Conservation (phyloP, 2,329 filamentous ascomycete species). For the Pseudogymnoascus sp. region DNA sequence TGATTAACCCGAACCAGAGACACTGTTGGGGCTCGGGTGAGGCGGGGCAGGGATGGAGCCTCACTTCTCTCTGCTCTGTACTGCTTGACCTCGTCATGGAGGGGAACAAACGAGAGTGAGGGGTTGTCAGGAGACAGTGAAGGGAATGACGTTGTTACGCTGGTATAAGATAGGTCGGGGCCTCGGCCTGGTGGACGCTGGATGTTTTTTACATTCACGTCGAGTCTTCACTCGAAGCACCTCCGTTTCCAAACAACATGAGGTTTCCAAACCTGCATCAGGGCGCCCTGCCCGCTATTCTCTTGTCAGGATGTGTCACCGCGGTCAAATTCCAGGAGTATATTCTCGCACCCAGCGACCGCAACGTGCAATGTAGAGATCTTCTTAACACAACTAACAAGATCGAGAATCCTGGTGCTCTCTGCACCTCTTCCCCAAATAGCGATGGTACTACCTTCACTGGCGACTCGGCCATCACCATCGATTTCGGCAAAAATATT, state of each 20-base stretch:
- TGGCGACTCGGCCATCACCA: conserved; percentile 30
- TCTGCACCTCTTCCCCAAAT: conserved; percentile 1
- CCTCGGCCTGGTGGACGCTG: not conserved
- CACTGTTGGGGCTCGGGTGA: not conserved
- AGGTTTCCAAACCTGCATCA: not conserved
- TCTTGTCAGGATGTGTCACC: not conserved
- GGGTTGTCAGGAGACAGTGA: conserved; percentile 3
- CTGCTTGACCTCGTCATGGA: not conserved
- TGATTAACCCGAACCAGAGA: conserved; percentile 4
- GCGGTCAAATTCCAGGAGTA: conserved; percentile 14
- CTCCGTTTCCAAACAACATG: not conserved
- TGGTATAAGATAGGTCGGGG: not conserved
- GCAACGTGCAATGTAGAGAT: conserved; percentile 13
- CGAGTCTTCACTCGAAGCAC: not conserved
- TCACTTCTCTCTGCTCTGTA: not conserved
- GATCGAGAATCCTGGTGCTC: conserved; percentile 16
- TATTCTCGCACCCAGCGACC: conserved; percentile 18
- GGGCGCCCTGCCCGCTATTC: not conserved
- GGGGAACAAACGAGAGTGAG: not conserved
- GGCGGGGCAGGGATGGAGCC: not conserved
- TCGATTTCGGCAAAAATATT: conserved; percentile 34
- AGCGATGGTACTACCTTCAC: conserved; percentile 14
- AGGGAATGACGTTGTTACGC: not conserved
- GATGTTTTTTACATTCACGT: not conserved
- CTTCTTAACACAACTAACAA: conserved; percentile 15